Evolutionary conservation across 371 early-diverging fungal species (phyloP), one percentile per base, ranked within the genome.

Genomic region (Enterospora canceri): DNA sequence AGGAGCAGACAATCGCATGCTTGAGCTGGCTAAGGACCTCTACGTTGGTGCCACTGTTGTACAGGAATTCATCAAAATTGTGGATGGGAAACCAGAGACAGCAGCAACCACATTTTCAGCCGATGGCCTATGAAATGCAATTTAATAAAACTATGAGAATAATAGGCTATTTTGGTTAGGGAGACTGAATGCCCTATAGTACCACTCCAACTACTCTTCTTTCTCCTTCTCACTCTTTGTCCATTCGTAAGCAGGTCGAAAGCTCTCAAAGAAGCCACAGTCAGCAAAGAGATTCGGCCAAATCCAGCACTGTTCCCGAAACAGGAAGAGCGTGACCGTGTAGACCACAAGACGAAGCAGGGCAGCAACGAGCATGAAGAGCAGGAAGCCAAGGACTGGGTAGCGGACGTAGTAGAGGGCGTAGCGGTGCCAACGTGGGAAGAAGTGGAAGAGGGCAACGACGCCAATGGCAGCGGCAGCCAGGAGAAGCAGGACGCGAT

Each of bases 281-380:
- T 98, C 98, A 56, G 88, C 97, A 83, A 92, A 97, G 69, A 98
- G 79, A 74, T 95, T 94, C 35, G 97, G 98, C 83, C 94, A 95
- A n/a, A 98, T 75, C 98, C 97, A 97, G 71, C 94, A 85, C 40
- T 92, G 91, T 61, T 88, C 87, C 35, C 89, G 86, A n/a, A n/a
- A n/a, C 34, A 85, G 81, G 3, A 85, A 76, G 12, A 87, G 80
- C 53, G 90, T 85, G 23, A 88, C 83, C 56, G 88, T 70, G 82
- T 88, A 96, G 24, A 97, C 71, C 53, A 93, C 85, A 53, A 92
- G 77, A 23, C 98, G 84, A 26, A 96, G 79, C 57, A 96, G 83
- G 1, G 88, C 89, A 65, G 91, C 82, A 28, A 83, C 87, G 78
- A 94, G 85, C 71, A 98, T 86, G 40, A 92, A 81, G 24, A 89